Evolutionary conservation across 164 flowering plant species (phyloP).

Genomic region (Warburgia ugandensis): DNA sequence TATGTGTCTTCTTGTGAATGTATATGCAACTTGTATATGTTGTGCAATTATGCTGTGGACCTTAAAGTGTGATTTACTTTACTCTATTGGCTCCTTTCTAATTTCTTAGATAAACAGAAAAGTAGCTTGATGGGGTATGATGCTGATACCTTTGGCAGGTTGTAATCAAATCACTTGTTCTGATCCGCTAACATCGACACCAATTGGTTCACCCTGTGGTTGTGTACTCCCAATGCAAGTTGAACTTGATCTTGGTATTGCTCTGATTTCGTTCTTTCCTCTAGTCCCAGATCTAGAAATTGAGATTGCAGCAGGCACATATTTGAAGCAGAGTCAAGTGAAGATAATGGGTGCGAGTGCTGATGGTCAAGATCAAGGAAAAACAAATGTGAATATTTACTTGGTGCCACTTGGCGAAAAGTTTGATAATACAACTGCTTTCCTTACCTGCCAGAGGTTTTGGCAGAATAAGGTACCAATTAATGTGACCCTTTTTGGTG

Average conservation of each 20-base stretch:
- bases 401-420: constrained; percentile 91
- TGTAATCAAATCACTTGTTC: constrained; percentile 66
- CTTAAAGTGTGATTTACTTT: not conserved
- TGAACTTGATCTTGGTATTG: constrained; percentile 62
- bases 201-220: constrained; percentile 88
- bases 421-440: constrained; percentile 91
- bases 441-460: constrained; percentile 69
- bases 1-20: not conserved
- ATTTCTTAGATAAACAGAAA: not conserved
- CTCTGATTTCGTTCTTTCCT: constrained; percentile 69
- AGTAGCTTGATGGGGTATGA: not conserved
- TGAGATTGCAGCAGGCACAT: constrained; percentile 85
- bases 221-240: constrained; percentile 95
- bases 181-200: constrained; percentile 74
- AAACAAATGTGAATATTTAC: constrained; percentile 69
- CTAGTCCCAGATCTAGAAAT: constrained; percentile 66
- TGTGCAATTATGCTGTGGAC: not conserved
- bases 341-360: constrained; percentile 84
- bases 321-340: constrained; percentile 87
- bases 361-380: constrained; percentile 67
- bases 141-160: constrained; percentile 33
- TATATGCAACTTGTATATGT: not conserved
- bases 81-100: not conserved
- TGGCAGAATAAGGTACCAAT: constrained; percentile 65
- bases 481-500: constrained; percentile 72